These are phyloP conservation scores for Urochloa ruziziensis DNA, from an alignment of 176 grass and related monocot species.

Conservation along the genomic window DNA sequence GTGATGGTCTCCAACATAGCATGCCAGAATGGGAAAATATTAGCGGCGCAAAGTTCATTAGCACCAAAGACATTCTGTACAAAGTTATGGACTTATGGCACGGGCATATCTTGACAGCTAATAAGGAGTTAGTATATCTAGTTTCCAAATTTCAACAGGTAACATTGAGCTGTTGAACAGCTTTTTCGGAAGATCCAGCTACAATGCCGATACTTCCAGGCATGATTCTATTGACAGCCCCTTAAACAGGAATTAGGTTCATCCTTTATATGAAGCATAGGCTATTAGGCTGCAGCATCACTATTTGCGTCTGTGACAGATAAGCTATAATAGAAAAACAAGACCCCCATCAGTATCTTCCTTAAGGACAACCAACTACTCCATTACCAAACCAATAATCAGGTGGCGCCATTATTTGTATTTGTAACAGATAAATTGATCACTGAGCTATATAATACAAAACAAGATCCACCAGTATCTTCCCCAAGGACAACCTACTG, in stretches of 20 bases:
- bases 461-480: not conserved
- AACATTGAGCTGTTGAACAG: not conserved
- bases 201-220: not conserved
- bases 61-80: not conserved
- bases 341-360: not conserved
- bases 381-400: not conserved
- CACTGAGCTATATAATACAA: not conserved
- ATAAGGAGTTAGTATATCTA: not conserved
- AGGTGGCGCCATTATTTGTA: not conserved
- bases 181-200: not conserved
- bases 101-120: not conserved
- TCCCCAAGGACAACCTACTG: not conserved
- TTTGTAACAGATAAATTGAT: not conserved
- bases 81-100: not conserved
- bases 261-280: not conserved
- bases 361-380: not conserved
- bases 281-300: not conserved
- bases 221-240: not conserved
- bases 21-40: not conserved
- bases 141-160: not conserved
- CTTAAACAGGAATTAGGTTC: not conserved
- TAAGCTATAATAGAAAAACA: not conserved
- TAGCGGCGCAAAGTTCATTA: not conserved
- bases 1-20: not conserved
- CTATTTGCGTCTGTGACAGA: not conserved